A percentile compares a stretch with the other conserved stretches of the same genome.
These are phyloP conservation scores for Apiotrichum domesticum DNA, from an alignment of 1,284 basidiomycete species.

Conservation along the genomic window DNA sequence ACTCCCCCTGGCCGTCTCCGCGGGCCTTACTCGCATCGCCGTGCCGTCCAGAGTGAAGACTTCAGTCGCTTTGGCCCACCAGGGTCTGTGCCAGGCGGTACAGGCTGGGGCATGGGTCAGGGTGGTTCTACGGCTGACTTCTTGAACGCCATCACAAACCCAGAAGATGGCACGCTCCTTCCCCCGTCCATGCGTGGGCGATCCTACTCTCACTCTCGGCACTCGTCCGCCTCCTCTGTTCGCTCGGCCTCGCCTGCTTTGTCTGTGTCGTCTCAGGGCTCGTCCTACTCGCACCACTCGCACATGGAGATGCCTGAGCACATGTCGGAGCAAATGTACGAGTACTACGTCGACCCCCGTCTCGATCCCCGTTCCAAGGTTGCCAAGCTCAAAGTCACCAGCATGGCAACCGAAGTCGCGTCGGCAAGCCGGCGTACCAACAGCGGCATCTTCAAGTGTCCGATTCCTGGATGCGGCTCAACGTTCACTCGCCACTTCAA, in stretches of 20 bases:
- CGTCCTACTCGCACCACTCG: constrained; percentile 31
- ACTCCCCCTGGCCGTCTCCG: constrained; percentile 21
- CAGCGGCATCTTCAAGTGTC: constrained; percentile 85
- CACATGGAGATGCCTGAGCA: constrained; percentile 40
- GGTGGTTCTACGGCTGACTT: constrained; percentile 45
- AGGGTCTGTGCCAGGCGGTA: constrained; percentile 14
- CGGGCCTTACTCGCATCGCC: constrained; percentile 23
- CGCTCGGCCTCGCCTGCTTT: constrained; percentile 40
- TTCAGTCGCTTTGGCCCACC: constrained; percentile 24
- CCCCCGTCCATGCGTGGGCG: constrained; percentile 34
- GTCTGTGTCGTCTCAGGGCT: constrained; percentile 40
- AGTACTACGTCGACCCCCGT: background rate
- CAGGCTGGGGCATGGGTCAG: constrained; percentile 39
- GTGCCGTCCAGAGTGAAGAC: constrained; percentile 43
- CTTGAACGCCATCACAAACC: constrained; percentile 38
- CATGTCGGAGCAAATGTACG: background rate
- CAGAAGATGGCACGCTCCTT: constrained; percentile 40
- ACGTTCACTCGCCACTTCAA: constrained; percentile 73
- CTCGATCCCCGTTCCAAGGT: constrained; percentile 49
- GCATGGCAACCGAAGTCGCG: constrained; percentile 86
- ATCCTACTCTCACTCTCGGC: constrained; percentile 33
- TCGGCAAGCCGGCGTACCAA: constrained; percentile 82
- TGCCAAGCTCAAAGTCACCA: constrained; percentile 88
- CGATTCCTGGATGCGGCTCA: constrained; percentile 85
- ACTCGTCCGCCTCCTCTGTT: constrained; percentile 37